These are phyloP conservation scores for Mucor velutinosus DNA, from an alignment of 371 early-diverging fungal species.

Conservation along the genomic window DNA sequence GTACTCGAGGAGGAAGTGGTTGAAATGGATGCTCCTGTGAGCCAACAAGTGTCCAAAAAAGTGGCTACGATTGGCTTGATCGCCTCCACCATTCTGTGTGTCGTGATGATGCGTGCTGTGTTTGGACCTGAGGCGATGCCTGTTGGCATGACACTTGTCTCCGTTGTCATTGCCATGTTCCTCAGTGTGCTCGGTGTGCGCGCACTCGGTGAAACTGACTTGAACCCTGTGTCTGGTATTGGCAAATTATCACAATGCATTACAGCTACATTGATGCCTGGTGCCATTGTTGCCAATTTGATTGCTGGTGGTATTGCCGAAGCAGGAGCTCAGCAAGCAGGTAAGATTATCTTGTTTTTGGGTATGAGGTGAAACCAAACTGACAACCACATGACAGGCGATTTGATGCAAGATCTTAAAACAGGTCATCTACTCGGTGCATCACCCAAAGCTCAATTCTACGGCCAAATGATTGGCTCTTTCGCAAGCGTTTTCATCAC, in stretches of 20 bases:
- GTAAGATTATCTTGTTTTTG: constrained; percentile 10
- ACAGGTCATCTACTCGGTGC: constrained; percentile 84
- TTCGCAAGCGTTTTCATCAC: constrained; percentile 59
- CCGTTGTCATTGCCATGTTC: constrained; percentile 62
- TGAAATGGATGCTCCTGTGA: constrained; percentile 45
- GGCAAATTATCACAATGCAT: constrained; percentile 86
- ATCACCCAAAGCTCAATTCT: constrained; percentile 85
- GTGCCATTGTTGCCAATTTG: constrained; percentile 76
- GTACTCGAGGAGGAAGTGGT: constrained; percentile 14
- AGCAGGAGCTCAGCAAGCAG: constrained; percentile 71
- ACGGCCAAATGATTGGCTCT: constrained; percentile 83
- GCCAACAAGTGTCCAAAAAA: constrained; percentile 58
- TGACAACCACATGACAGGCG: constrained; percentile 42
- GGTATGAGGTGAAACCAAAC: constrained; percentile 23
- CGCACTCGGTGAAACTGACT: constrained; percentile 81
- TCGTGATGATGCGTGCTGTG: constrained; percentile 59
- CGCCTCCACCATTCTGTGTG: constrained; percentile 59
- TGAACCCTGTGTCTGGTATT: constrained; percentile 84
- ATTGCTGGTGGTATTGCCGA: constrained; percentile 88
- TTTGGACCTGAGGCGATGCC: constrained; percentile 58
- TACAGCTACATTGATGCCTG: constrained; percentile 76
- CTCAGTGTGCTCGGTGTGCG: constrained; percentile 69
- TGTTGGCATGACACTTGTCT: constrained; percentile 54
- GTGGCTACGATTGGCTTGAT: constrained; percentile 65
- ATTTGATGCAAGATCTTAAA: constrained; percentile 89